A percentile compares a stretch with the other conserved stretches of the same genome.
phyloP scores from a whole-genome alignment of 2,329 filamentous ascomycete genomes.

The Arthrobotrys sinensis region DNA sequence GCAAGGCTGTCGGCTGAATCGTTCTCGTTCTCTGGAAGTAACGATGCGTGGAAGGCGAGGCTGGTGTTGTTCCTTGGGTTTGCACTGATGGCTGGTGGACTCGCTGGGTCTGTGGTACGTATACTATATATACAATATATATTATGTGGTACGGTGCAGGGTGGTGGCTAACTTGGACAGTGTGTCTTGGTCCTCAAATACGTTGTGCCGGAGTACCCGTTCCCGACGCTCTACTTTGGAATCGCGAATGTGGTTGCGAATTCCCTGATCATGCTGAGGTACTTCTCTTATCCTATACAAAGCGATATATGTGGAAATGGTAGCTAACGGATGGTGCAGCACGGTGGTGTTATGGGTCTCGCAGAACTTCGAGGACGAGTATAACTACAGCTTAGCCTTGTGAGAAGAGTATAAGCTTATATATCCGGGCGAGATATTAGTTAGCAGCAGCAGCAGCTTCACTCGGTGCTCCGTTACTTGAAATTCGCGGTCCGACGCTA shows the following conservation, averaged over 20 bases:
- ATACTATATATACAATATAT: neutral
- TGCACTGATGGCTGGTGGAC: constrained; percentile 77
- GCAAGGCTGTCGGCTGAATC: constrained; percentile 76
- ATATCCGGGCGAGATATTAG: neutral
- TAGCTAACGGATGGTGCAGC: constrained; percentile 67
- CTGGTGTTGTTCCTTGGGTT: constrained; percentile 80
- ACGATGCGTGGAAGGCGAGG: constrained; percentile 79
- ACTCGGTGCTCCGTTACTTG: too few species aligned
- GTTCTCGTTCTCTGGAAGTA: constrained; percentile 77
- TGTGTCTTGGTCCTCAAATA: constrained; percentile 80
- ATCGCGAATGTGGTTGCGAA: constrained; percentile 78
- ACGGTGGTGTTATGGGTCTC: constrained; percentile 78
- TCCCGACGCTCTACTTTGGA: constrained; percentile 78
- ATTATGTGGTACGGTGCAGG: neutral
- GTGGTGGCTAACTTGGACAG: constrained; percentile 64
- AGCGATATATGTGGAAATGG: neutral
- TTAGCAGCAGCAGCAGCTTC: neutral
- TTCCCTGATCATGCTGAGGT: constrained; percentile 78
- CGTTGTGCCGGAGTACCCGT: constrained; percentile 74
- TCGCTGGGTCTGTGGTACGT: constrained; percentile 76
- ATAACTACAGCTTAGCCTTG: constrained; percentile 78
- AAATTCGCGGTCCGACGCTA: too few species aligned
- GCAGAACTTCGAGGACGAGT: constrained; percentile 82
- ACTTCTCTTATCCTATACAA: constrained; percentile 36
- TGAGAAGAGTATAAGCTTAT: constrained; percentile 65